Percentiles rank a stretch among this genome's conserved stretches.
Conservation (phyloP, 2,329 filamentous ascomycete species). For the Beauveria rudraprayagi region DNA sequence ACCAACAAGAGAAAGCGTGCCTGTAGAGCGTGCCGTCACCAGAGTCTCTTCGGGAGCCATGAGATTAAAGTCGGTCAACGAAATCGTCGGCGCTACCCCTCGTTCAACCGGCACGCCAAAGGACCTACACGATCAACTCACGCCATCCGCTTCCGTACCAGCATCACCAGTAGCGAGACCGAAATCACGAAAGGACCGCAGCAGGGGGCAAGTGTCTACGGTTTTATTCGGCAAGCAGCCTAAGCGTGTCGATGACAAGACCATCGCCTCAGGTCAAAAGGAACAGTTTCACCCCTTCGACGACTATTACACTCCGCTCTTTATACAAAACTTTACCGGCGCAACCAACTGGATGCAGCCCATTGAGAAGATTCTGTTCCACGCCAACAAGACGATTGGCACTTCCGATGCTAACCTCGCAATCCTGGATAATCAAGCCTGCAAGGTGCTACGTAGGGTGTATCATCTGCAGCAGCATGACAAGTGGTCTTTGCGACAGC, state of each 20-base stretch:
- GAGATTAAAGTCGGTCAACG: conserved; percentile 63
- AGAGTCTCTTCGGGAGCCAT: conserved; percentile 63
- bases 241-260: conserved; percentile 40
- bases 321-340: conserved; percentile 49
- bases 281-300: conserved; percentile 41
- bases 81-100: conserved; percentile 57
- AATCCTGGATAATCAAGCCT: conserved; percentile 79
- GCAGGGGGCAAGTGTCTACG: conserved; percentile 61
- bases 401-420: conserved; percentile 78
- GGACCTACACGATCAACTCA: conserved; percentile 27
- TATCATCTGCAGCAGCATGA: conserved; percentile 87
- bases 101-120: conserved; percentile 22
- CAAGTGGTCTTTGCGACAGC: conserved; percentile 86
- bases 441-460: conserved; percentile 75
- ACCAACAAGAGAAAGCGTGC: conserved; percentile 11
- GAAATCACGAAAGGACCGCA: conserved; percentile 45
- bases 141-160: conserved; percentile 34
- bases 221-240: conserved; percentile 70
- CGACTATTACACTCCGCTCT: conserved; percentile 57
- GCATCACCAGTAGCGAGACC: conserved; percentile 32
- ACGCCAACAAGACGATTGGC: conserved; percentile 82
- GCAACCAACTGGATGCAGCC: conserved; percentile 53
- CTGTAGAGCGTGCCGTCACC: conserved; percentile 52
- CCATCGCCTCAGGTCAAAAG: conserved; percentile 31
- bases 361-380: conserved; percentile 64